These are phyloP conservation scores for Claviceps pazoutovae DNA, from an alignment of 2,329 filamentous ascomycete genomes.

Conservation along the genomic window DNA sequence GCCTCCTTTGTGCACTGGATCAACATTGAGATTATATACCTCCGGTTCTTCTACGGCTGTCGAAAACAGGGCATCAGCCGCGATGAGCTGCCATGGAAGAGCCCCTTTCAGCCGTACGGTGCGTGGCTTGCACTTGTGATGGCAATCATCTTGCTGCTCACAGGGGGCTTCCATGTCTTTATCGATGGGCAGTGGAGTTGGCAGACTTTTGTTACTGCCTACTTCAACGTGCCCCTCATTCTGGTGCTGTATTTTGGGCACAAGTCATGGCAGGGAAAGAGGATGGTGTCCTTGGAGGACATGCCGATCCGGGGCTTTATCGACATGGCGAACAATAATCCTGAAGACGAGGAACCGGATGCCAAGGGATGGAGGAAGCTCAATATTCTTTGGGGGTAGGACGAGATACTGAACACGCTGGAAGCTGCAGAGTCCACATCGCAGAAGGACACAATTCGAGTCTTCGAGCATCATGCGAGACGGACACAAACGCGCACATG, in stretches of 20 bases:
- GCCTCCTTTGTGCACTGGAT: constrained; percentile 39
- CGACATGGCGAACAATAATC: constrained; percentile 6
- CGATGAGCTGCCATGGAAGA: constrained; percentile 31
- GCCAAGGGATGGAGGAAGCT: constrained; percentile 8
- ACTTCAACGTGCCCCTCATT: constrained; percentile 43
- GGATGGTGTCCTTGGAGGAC: constrained; percentile 8
- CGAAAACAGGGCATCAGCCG: constrained; percentile 30
- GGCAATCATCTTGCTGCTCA: constrained; percentile 42
- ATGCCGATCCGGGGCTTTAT: constrained; percentile 11
- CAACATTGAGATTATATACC: constrained; percentile 34
- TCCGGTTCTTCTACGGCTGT: constrained; percentile 39
- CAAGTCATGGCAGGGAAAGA: constrained; percentile 25
- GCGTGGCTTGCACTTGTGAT: constrained; percentile 41
- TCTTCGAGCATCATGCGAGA: too few relatives aligned
- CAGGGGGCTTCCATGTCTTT: constrained; percentile 59
- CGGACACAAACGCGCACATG: too few relatives aligned
- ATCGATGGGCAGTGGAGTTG: constrained; percentile 46
- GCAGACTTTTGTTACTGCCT: constrained; percentile 44
- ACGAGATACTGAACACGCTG: background rate
- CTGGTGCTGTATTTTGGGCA: constrained; percentile 41
- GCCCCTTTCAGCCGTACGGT: constrained; percentile 40
- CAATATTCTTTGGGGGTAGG: constrained; percentile 9
- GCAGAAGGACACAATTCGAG: background rate
- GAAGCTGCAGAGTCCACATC: background rate
- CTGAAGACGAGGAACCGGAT: constrained; percentile 3